Evolutionary conservation across 331 rosid genomes (phyloP).

Genomic region (Quercus tomentella): DNA sequence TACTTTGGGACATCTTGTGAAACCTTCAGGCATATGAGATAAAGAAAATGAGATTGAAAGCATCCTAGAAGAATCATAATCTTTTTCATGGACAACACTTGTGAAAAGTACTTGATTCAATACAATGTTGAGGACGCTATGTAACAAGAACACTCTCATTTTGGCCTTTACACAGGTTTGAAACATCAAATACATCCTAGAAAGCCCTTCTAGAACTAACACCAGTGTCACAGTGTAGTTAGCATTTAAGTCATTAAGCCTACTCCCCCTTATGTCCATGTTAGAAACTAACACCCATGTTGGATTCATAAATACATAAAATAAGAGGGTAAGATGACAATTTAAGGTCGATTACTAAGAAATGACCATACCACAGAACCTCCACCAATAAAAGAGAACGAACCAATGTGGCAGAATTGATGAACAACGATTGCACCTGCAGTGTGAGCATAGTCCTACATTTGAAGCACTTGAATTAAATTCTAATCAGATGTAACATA

Average conservation of each 20-base stretch:
- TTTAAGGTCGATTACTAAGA: not conserved
- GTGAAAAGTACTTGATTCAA: constrained; percentile 18
- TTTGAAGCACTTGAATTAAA: constrained; percentile 23
- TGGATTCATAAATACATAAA: constrained; percentile 7
- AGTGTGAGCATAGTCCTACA: constrained; percentile 84
- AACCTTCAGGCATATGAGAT: constrained; percentile 51
- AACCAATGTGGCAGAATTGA: constrained; percentile 87
- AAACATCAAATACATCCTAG: not conserved
- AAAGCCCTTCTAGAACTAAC: constrained; percentile 10
- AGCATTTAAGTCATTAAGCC: not conserved
- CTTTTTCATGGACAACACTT: not conserved
- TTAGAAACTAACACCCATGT: constrained; percentile 2
- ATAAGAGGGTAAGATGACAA: not conserved
- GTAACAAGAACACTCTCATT: not conserved
- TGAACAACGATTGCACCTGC: constrained; percentile 84
- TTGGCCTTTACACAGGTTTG: not conserved
- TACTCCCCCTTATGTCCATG: not conserved
- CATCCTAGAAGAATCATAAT: constrained; percentile 17
- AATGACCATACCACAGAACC: constrained; percentile 83
- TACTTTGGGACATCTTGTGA: constrained; percentile 84
- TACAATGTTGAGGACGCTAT: not conserved
- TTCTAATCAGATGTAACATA: constrained; percentile 4
- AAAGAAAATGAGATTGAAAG: constrained; percentile 23
- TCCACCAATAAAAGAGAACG: constrained; percentile 83
- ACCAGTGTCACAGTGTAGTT: not conserved